Conservation (phyloP, 768 basidiomycete genomes). For the Leccinum disarticulatum region DNA sequence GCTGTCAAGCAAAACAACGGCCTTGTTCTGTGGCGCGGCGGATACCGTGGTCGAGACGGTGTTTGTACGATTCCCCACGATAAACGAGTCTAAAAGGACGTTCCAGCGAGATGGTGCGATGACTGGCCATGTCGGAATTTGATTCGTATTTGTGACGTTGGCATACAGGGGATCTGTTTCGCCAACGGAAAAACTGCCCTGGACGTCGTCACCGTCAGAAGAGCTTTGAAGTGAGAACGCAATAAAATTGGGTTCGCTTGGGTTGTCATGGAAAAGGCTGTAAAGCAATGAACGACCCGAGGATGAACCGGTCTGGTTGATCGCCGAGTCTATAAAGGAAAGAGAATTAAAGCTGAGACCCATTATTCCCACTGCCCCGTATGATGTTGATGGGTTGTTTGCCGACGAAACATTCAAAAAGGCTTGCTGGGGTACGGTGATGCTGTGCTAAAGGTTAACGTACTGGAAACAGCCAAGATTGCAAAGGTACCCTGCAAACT, state of each 20-base stretch:
- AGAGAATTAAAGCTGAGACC: conserved; percentile 80
- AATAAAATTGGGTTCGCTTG: conserved; percentile 74
- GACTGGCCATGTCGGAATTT: conserved; percentile 75
- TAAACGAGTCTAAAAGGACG: conserved; percentile 70
- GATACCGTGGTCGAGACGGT: conserved; percentile 54
- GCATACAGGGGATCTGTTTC: conserved; percentile 66
- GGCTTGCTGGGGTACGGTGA: conserved; percentile 67
- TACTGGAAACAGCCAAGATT: conserved; percentile 1
- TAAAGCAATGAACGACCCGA: conserved; percentile 70
- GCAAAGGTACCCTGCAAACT: conserved; percentile 65
- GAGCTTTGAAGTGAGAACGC: conserved; percentile 71
- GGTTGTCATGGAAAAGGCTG: conserved; percentile 72
- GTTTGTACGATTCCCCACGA: conserved; percentile 53
- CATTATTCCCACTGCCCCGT: conserved; percentile 69
- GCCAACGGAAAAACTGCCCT: conserved; percentile 74
- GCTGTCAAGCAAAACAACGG: conserved; percentile 75
- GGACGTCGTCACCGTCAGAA: conserved; percentile 51
- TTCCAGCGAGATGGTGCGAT: conserved; percentile 69
- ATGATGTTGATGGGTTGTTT: conserved; percentile 71
- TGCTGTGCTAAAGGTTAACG: conserved; percentile 38
- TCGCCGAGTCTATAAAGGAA: conserved; percentile 63
- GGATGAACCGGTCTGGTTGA: conserved; percentile 57
- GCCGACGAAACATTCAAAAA: conserved; percentile 62
- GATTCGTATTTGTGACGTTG: conserved; percentile 51
- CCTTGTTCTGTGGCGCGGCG: conserved; percentile 64